Percentiles rank a stretch among this genome's conserved stretches.
Conservation (phyloP, 306 rosid species). For the Gastrolobium villosum region DNA sequence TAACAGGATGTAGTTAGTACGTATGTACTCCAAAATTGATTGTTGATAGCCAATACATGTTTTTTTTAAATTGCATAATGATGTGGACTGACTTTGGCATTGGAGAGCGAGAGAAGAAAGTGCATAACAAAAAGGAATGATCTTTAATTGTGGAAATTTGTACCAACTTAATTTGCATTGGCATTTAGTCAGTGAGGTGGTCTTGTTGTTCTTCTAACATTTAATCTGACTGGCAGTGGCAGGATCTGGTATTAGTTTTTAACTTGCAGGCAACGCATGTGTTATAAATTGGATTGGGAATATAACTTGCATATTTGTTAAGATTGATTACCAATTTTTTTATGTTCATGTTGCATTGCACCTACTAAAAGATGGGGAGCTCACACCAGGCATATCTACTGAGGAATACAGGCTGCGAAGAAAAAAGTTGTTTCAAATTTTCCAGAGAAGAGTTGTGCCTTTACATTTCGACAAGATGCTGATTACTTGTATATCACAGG, state of each 20-base stretch:
- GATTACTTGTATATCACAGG: slow-evolving; percentile 90
- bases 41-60: background rate
- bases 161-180: background rate
- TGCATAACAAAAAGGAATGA: slow-evolving; percentile 5
- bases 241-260: background rate
- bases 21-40: background rate
- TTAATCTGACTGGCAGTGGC: slow-evolving; percentile 18
- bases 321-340: slow-evolving; percentile 27
- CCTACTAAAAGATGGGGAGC: slow-evolving; percentile 88
- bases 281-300: background rate
- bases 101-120: background rate
- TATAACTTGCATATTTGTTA: slow-evolving; percentile 13
- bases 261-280: background rate
- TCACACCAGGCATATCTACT: slow-evolving; percentile 77
- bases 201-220: background rate
- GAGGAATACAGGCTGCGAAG: slow-evolving; percentile 85
- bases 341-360: slow-evolving; percentile 50
- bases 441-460: slow-evolving; percentile 90
- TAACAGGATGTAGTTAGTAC: background rate
- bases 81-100: background rate
- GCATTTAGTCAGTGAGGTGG: background rate
- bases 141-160: background rate
- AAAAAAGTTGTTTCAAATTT: slow-evolving; percentile 79
- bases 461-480: slow-evolving; percentile 90
- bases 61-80: background rate